Evolutionary conservation across 2,329 filamentous ascomycete genomes (phyloP).

Genomic region (Lecanosticta acicola): DNA sequence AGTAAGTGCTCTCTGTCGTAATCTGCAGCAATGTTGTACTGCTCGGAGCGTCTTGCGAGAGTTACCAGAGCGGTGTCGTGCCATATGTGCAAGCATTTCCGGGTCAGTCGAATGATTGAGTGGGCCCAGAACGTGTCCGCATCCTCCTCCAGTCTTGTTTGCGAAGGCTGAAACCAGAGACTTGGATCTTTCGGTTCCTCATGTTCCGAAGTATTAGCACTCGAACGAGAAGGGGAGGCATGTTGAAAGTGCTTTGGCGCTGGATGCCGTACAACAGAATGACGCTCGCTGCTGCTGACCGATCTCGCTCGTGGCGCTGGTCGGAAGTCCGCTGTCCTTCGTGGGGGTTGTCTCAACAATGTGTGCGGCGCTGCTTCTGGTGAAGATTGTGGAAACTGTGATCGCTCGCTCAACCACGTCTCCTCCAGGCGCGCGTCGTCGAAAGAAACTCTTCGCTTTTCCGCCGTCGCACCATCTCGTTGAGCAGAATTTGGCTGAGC

Average conservation of each 20-base stretch:
- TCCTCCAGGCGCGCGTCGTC: constrained; percentile 51
- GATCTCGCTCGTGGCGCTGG: constrained; percentile 19
- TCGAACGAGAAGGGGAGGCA: constrained; percentile 7
- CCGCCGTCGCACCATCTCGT: constrained; percentile 20
- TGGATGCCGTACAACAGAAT: constrained; percentile 6
- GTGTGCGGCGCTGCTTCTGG: constrained; percentile 5
- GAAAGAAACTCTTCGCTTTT: constrained; percentile 50
- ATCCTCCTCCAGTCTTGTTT: constrained; percentile 26
- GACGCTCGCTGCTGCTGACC: constrained; percentile 14
- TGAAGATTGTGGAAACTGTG: constrained; percentile 10
- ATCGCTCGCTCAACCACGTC: constrained; percentile 39
- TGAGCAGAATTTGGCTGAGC: constrained; percentile 1
- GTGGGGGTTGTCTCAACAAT: constrained; percentile 18
- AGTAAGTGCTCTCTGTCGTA: constrained; percentile 50
- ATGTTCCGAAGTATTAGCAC: constrained; percentile 12
- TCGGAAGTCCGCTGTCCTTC: constrained; percentile 11
- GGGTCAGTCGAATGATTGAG: constrained; percentile 15
- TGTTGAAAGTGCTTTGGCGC: constrained; percentile 16
- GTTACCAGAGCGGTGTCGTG: constrained; percentile 37
- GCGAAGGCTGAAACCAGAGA: constrained; percentile 22
- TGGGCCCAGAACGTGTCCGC: constrained; percentile 27
- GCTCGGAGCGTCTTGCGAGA: constrained; percentile 25
- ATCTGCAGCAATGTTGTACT: constrained; percentile 40
- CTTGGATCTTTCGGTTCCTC: constrained; percentile 16
- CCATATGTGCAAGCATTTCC: constrained; percentile 36